Evolutionary conservation across 1,284 basidiomycete genomes (phyloP), one percentile per base, ranked within the genome.

Genomic region (Ustilago nuda): DNA sequence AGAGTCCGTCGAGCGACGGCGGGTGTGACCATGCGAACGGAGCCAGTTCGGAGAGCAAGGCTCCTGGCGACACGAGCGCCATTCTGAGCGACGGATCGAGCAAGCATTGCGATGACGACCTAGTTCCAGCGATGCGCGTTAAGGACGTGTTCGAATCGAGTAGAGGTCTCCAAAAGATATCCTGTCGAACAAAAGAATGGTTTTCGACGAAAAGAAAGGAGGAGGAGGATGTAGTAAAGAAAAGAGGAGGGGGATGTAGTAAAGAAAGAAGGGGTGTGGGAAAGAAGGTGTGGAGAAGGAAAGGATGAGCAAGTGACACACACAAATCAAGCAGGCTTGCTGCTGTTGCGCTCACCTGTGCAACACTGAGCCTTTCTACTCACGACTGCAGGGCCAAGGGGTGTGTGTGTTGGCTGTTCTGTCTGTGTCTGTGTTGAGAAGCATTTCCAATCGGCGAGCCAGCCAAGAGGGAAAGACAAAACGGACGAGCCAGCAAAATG

Each of bases 1-100:
- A 77, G 66, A n/a, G 66, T 58, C 54, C 75, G 56, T 50, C 75
- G 75, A 33, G 75, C 70, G 55, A 77, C 70, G 48, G 66, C 66
- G 8, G 74, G 70, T 3, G 69, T 72, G 43, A 68, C 70, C 60
- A 69, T 64, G 39, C 70, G 66, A 9, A 72, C 63, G 19, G 75
- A 73, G 41, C 70, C 70, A 41, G 58, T 63, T 64, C 74, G 69
- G 50, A 72, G 66, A 17, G 70, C 66, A 36, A 67, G 63, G 56
- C 63, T 66, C 57, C 70, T 64, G 19, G 75, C 70, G 54, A 64
- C 66, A 30, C 75, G 70, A 45, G 67, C 46, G 61, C 70, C 66
- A 57, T 60, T 63, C 64, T 73, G 75, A 41, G 75, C 68, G 35
- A 70, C 45, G 32, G 75, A 64, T 55, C 75, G 70, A 53, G 75